phyloP scores from a whole-genome alignment of 257 asterid species.

The Schizonepeta tenuifolia region DNA sequence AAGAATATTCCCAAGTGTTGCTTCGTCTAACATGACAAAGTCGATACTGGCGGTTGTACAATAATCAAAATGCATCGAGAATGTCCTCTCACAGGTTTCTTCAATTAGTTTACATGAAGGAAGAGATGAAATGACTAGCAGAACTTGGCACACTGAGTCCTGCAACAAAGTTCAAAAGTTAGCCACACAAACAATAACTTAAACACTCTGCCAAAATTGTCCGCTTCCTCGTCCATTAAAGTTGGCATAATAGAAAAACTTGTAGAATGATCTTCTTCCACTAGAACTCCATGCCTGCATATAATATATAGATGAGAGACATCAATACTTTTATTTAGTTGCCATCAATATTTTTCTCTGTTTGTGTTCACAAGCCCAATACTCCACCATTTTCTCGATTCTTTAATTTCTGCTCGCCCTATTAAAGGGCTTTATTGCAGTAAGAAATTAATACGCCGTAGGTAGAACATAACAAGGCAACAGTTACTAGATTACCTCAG shows the following conservation, averaged over 20 bases:
- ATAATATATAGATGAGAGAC: constrained; percentile 69
- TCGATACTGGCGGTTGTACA: constrained; percentile 88
- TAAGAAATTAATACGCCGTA: constrained; percentile 23
- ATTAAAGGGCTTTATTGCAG: constrained; percentile 38
- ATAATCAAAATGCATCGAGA: constrained; percentile 89
- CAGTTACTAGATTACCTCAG: constrained; percentile 66
- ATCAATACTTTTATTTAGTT: constrained; percentile 58
- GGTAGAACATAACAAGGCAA: constrained; percentile 17
- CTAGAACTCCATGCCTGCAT: constrained; percentile 97
- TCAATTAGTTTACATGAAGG: constrained; percentile 89
- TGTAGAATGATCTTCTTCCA: constrained; percentile 83
- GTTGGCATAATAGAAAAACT: constrained; percentile 87
- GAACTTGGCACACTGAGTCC: constrained; percentile 91
- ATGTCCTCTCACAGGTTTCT: constrained; percentile 91
- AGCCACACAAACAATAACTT: constrained; percentile 47
- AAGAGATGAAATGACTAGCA: constrained; percentile 81
- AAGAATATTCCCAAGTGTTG: constrained; percentile 72
- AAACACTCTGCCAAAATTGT: constrained; percentile 68
- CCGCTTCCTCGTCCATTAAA: constrained; percentile 87
- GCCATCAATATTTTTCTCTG: constrained; percentile 44
- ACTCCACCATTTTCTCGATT: constrained; percentile 60
- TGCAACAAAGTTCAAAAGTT: constrained; percentile 77
- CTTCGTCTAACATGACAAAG: constrained; percentile 84
- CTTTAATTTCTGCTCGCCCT: constrained; percentile 50
- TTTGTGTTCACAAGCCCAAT: constrained; percentile 51